Conservation (phyloP, 1,139 yeast genomes). For the Yamadazyma taylorii region DNA sequence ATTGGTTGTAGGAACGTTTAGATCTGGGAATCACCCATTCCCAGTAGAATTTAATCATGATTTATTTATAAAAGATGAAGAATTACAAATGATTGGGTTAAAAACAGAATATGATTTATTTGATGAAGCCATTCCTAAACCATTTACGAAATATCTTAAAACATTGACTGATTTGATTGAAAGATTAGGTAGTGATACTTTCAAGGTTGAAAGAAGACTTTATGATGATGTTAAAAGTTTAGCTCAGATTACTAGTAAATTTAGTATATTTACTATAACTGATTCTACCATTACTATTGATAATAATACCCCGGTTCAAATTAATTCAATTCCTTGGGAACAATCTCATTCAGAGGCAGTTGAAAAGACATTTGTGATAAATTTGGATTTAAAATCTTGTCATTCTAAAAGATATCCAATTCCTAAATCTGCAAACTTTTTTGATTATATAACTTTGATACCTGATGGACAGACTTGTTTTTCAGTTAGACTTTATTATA, state of each 20-base stretch:
- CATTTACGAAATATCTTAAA: constrained; percentile 29
- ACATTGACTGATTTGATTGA: constrained; percentile 33
- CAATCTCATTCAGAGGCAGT: constrained; percentile 3
- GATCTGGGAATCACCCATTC: constrained; percentile 35
- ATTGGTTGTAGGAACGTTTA: constrained; percentile 36
- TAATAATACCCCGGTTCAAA: constrained; percentile 3
- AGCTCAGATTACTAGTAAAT: constrained; percentile 28
- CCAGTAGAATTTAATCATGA: constrained; percentile 47
- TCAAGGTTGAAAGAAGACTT: constrained; percentile 36
- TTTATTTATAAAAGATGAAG: constrained; percentile 34
- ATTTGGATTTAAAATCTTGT: constrained; percentile 27
- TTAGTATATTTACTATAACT: constrained; percentile 11
- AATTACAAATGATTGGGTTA: constrained; percentile 20
- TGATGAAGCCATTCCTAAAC: constrained; percentile 31
- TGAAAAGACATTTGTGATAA: constrained; percentile 24
- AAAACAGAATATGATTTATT: constrained; percentile 29
- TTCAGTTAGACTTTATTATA: constrained; percentile 51
- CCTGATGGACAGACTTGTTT: constrained; percentile 61
- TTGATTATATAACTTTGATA: constrained; percentile 42
- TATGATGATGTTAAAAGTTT: constrained; percentile 39
- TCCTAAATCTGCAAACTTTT: constrained; percentile 21
- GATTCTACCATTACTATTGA: constrained; percentile 2
- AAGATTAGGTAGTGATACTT: constrained; percentile 35
- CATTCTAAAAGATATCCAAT: constrained; percentile 26
- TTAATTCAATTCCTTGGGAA: constrained; percentile 31